These are phyloP conservation scores for Eimeria sp. DNA, from an alignment of 169 alveolate genomes.

Conservation along the genomic window DNA sequence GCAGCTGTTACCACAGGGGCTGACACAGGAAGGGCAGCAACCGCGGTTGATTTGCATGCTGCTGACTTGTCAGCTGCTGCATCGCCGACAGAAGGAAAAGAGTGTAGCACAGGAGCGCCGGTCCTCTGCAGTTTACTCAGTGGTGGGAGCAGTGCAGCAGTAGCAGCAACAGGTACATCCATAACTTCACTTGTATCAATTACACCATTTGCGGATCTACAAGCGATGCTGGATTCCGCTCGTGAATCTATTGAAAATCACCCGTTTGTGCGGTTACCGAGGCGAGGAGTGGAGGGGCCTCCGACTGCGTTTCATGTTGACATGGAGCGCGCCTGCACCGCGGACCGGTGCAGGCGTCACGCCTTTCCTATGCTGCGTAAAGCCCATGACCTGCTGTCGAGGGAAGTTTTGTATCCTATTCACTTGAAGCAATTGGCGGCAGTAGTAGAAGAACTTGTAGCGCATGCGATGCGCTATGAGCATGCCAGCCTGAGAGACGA, in stretches of 20 bases:
- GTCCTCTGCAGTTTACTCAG: not conserved
- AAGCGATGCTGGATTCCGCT: not conserved
- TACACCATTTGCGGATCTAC: not conserved
- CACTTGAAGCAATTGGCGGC: not conserved
- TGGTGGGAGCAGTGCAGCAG: not conserved
- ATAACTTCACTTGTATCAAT: not conserved
- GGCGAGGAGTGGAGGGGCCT: not conserved
- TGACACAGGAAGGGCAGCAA: not conserved
- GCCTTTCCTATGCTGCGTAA: not conserved
- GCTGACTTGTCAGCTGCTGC: not conserved
- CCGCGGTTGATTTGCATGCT: not conserved
- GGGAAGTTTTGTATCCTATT: not conserved
- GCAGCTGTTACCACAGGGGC: not conserved
- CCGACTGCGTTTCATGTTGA: not conserved
- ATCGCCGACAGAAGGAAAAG: not conserved
- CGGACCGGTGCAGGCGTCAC: not conserved
- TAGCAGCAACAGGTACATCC: not conserved
- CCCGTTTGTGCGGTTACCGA: constrained; percentile 23
- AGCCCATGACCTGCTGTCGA: not conserved
- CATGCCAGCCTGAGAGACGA: not conserved
- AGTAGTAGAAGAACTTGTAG: not conserved
- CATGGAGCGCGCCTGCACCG: not conserved
- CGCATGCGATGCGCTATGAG: not conserved
- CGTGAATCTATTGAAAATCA: not conserved
- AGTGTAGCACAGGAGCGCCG: not conserved